phyloP scores from a whole-genome alignment of 2,329 filamentous ascomycete species.

The Curvularia sp. region DNA sequence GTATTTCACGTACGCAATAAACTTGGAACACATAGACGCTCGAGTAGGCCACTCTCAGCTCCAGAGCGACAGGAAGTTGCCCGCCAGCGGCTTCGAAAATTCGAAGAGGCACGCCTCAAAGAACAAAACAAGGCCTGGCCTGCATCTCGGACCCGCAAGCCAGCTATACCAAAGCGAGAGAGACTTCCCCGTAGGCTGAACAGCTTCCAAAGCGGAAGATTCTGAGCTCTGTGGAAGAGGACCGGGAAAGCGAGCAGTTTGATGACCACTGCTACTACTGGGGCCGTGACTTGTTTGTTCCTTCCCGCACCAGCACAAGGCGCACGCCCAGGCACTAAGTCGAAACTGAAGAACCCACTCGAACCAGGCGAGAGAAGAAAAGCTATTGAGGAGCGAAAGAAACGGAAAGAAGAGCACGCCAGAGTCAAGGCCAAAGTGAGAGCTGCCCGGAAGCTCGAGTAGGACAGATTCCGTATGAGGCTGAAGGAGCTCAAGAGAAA shows the following conservation, averaged over 20 bases:
- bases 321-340: neutral
- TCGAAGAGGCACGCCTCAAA: constrained; percentile 11
- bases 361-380: constrained; percentile 1
- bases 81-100: constrained; percentile 13
- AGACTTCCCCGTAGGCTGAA: constrained; percentile 7
- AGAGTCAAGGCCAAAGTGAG: neutral
- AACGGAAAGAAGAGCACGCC: constrained; percentile 1
- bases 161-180: constrained; percentile 3
- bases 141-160: neutral
- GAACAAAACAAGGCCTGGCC: constrained; percentile 2
- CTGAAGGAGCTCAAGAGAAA: constrained; percentile 3
- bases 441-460: neutral
- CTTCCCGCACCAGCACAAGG: constrained; percentile 8
- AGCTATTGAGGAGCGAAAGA: constrained; percentile 7
- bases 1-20: constrained; percentile 2
- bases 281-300: constrained; percentile 4
- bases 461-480: neutral
- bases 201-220: constrained; percentile 2
- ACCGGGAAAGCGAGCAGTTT: neutral
- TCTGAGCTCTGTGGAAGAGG: neutral
- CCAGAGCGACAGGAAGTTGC: constrained; percentile 16
- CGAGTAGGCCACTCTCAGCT: constrained; percentile 5
- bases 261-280: constrained; percentile 12
- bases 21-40: neutral
- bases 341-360: constrained; percentile 1